These are phyloP conservation scores for Metschnikowia borealis DNA, from an alignment of 805 yeast species.

Conservation along the genomic window DNA sequence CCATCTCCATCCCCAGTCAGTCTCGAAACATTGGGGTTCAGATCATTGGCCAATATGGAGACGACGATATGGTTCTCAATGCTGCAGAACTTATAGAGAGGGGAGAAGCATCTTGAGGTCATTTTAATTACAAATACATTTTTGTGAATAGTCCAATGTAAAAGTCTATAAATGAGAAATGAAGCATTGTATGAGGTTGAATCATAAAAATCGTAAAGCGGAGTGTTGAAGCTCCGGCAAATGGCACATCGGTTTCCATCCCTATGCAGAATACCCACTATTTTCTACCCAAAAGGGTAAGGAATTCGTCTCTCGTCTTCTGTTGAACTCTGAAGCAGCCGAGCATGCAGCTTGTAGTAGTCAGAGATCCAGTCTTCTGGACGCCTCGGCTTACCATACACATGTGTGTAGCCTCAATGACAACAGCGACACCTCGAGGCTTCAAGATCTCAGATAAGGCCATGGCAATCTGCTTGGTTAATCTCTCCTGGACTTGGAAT, in stretches of 20 bases:
- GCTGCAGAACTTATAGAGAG: constrained; percentile 18
- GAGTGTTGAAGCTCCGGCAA: constrained; percentile 3
- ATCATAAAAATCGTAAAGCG: constrained; percentile 2
- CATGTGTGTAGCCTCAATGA: constrained; percentile 97
- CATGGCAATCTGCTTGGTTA: constrained; percentile 96
- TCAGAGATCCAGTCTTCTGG: constrained; percentile 89
- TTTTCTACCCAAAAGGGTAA: constrained; percentile 66
- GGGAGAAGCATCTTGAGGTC: neutral
- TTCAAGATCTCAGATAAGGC: constrained; percentile 85
- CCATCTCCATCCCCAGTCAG: constrained; percentile 67
- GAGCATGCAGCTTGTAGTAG: constrained; percentile 94
- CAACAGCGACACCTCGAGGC: constrained; percentile 98
- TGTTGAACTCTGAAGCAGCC: constrained; percentile 93
- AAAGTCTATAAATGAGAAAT: constrained; percentile 5
- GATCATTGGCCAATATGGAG: constrained; percentile 80
- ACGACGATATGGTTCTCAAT: constrained; percentile 61
- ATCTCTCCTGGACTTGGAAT: constrained; percentile 95
- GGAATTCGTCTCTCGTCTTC: constrained; percentile 93
- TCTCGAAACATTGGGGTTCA: constrained; percentile 57
- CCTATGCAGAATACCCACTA: neutral
- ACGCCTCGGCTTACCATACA: constrained; percentile 99
- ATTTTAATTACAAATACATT: neutral
- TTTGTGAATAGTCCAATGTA: neutral
- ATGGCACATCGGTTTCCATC: neutral
- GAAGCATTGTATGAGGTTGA: constrained; percentile 4